These are phyloP conservation scores for Syzygium aqueum DNA, from an alignment of 345 rosid genomes.

Conservation along the genomic window DNA sequence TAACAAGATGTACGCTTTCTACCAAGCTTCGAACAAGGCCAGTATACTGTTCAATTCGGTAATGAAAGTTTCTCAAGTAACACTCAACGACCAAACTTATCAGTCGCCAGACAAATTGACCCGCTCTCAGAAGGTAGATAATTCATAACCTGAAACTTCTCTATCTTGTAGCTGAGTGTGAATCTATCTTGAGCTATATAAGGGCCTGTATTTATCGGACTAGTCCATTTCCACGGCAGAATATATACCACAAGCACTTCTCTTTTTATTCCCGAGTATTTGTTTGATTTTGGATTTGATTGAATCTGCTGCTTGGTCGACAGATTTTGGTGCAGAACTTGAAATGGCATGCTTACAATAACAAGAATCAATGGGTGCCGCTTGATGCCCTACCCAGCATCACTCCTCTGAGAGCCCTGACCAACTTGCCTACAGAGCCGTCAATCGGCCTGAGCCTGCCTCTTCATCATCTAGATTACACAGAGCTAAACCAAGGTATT, in stretches of 20 bases:
- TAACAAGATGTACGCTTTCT: constrained; percentile 27
- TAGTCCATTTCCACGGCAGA: neutral
- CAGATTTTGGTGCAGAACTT: neutral
- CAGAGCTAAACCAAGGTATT: constrained; percentile 17
- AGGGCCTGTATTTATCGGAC: neutral
- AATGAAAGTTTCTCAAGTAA: constrained; percentile 28
- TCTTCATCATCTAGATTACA: neutral
- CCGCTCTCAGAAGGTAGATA: constrained; percentile 25
- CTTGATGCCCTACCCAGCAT: neutral
- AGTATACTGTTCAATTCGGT: constrained; percentile 41
- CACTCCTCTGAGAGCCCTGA: neutral
- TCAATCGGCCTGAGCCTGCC: neutral
- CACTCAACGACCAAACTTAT: constrained; percentile 17
- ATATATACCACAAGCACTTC: neutral
- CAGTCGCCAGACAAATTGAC: constrained; percentile 15
- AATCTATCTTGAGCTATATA: neutral
- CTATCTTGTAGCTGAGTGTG: neutral
- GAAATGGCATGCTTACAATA: neutral
- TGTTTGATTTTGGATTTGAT: neutral
- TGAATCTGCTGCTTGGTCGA: neutral
- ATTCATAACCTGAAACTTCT: neutral
- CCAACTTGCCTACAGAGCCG: neutral
- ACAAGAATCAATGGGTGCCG: neutral
- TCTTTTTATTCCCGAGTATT: neutral
- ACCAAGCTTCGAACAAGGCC: constrained; percentile 11